Percentiles rank a stretch among this genome's conserved stretches.
These are phyloP conservation scores for Cyathus striatus DNA, from an alignment of 768 basidiomycete genomes.

Conservation along the genomic window DNA sequence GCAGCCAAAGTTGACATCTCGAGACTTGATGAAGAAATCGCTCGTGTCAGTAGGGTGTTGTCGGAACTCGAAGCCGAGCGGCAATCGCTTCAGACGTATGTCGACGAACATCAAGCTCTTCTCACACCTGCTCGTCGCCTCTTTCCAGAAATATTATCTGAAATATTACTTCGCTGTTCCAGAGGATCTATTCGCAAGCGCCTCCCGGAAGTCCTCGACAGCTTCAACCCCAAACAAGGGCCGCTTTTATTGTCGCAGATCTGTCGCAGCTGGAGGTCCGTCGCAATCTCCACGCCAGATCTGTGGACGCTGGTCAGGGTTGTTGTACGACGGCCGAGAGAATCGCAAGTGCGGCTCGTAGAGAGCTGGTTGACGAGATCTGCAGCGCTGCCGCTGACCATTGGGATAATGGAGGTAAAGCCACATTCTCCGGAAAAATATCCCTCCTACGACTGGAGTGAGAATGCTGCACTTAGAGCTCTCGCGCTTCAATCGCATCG, in stretches of 20 bases:
- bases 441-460: conserved; percentile 6
- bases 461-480: conserved; percentile 3
- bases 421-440: background rate
- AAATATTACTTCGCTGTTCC: conserved; percentile 9
- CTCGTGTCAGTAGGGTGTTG: conserved; percentile 5
- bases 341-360: conserved; percentile 5
- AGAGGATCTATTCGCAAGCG: conserved; percentile 7
- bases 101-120: conserved; percentile 8
- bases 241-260: conserved; percentile 9
- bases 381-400: conserved; percentile 5
- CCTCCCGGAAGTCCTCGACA: conserved; percentile 8
- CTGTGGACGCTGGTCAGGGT: conserved; percentile 11
- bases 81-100: conserved; percentile 3
- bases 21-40: conserved; percentile 7
- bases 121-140: conserved; percentile 10
- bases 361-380: conserved; percentile 7
- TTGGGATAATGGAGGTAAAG: conserved; percentile 7
- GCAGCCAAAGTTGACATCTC: conserved; percentile 1
- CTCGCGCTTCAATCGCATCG: conserved; percentile 4
- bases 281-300: conserved; percentile 9
- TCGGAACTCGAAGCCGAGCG: conserved; percentile 5
- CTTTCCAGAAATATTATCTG: conserved; percentile 9
- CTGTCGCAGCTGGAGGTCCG: conserved; percentile 9
- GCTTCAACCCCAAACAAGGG: conserved; percentile 9
- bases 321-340: conserved; percentile 1